Percentiles rank a stretch among this genome's conserved stretches.
These are phyloP conservation scores for Saturnispora ahearnii DNA, from an alignment of 805 yeast genomes.

Conservation along the genomic window DNA sequence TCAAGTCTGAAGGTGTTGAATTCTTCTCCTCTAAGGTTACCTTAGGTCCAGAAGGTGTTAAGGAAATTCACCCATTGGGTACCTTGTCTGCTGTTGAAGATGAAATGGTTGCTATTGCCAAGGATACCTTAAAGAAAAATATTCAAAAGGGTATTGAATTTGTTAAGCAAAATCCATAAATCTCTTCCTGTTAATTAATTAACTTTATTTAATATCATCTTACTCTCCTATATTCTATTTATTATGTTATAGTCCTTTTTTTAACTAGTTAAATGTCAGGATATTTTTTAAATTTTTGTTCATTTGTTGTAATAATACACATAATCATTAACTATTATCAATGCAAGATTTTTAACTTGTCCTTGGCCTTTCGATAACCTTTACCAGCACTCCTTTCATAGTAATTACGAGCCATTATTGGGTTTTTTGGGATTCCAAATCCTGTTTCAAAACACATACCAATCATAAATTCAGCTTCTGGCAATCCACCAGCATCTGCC, in stretches of 20 bases:
- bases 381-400: conserved; percentile 53
- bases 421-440: conserved; percentile 40
- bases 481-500: conserved; percentile 45
- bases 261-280: not conserved
- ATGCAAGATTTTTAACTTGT: conserved; percentile 25
- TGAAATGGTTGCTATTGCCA: conserved; percentile 71
- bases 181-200: not conserved
- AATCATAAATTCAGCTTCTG: conserved; percentile 59
- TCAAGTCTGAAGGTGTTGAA: conserved; percentile 82
- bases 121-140: conserved; percentile 84
- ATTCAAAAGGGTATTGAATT: conserved; percentile 90
- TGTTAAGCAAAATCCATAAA: conserved; percentile 60
- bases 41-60: conserved; percentile 86
- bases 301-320: not conserved
- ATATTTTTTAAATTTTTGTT: not conserved
- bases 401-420: conserved; percentile 37
- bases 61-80: conserved; percentile 73
- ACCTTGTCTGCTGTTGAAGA: conserved; percentile 68
- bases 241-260: not conserved
- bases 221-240: conserved; percentile 5
- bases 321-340: not conserved
- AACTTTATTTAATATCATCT: not conserved
- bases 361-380: conserved; percentile 50
- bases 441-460: conserved; percentile 65
- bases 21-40: conserved; percentile 95